Conservation (phyloP, 345 rosid genomes). For the Kandelia obovata region DNA sequence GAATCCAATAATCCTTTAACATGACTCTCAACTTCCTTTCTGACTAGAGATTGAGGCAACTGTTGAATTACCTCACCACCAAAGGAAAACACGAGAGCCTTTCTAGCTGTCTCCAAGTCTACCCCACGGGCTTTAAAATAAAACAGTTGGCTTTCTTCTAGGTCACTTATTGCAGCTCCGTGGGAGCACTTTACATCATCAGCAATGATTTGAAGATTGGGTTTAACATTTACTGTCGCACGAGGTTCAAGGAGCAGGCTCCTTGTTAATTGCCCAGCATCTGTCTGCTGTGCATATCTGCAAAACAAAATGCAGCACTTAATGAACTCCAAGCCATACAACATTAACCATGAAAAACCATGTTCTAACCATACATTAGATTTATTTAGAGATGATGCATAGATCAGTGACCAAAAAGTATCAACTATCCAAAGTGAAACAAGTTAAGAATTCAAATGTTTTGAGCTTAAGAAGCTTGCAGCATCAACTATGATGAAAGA, state of each 20-base stretch:
- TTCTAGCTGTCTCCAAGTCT: conserved; percentile 66
- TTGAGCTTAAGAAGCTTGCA: not conserved
- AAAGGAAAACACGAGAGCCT: conserved; percentile 77
- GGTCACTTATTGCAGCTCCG: conserved; percentile 93
- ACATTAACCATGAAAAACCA: not conserved
- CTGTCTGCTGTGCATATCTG: conserved; percentile 88
- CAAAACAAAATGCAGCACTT: not conserved
- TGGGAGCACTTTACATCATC: conserved; percentile 94
- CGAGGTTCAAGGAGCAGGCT: conserved; percentile 81
- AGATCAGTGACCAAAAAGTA: not conserved
- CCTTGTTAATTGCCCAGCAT: conserved; percentile 87
- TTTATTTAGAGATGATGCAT: not conserved
- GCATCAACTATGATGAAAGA: conserved; percentile 1
- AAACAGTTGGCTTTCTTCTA: conserved; percentile 83
- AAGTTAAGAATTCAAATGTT: not conserved
- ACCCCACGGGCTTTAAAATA: conserved; percentile 88
- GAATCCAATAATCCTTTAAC: conserved; percentile 58
- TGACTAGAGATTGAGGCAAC: conserved; percentile 44
- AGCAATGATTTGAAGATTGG: conserved; percentile 89
- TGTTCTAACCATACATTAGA: not conserved
- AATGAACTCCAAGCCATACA: not conserved
- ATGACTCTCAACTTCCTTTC: conserved; percentile 48
- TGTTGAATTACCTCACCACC: conserved; percentile 70
- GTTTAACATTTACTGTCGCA: conserved; percentile 84
- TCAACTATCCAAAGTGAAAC: not conserved